Evolutionary conservation across 352 stramenopile genomes (phyloP), one percentile per base, ranked within the genome.

Genomic region (Phytophthora hibernalis): DNA sequence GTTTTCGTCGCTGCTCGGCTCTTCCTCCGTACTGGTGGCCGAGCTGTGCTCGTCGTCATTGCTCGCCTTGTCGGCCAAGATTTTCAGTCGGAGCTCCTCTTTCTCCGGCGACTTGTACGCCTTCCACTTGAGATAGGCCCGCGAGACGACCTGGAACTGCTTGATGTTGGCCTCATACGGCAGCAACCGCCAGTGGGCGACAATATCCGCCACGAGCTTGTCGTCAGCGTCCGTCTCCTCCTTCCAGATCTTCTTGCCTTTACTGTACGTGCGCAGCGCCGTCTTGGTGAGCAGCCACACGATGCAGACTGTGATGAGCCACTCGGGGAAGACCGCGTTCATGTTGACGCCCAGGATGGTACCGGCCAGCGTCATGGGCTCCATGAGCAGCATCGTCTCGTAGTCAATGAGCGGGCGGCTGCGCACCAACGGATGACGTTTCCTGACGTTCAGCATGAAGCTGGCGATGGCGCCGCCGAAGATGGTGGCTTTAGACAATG

Each of bases 291-390:
- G 73, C 50, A 95, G 66, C 73, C 67, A 86, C 40, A 95, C 85
- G 28, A 95, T 90, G 52, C 83, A 87, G 15, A 93, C 59, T 0
- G 82, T 92, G 54, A 93, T 92, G 45, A 95, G 76, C 83, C 85
- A 95, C 69, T 95, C 85, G 9, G 87, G 87, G 49, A 91, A 93
- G 5, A 85, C 80, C 5, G 83, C 85, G 70, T 93, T 95, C 77
- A 95, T 85, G 69, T 91, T 91, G 35, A 95, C 87, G 49, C 87
- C 87, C 30, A 93, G 87, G 65, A 93, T 93, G n/a, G 87, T 95
- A 28, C 87, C 85, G 0, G 87, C 87, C 8, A 95, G 77, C 18
- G 87, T 95, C 87, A 95, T 93, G 24, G 87, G 87, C 63, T 95
- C 87, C 85, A 95, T 90, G 44, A 95, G 79, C 43, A 95, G 59